Percentiles rank a stretch among this genome's conserved stretches.
These are phyloP conservation scores for Tuber indicum DNA, from an alignment of 495 filamentous ascomycete genomes.

Conservation along the genomic window DNA sequence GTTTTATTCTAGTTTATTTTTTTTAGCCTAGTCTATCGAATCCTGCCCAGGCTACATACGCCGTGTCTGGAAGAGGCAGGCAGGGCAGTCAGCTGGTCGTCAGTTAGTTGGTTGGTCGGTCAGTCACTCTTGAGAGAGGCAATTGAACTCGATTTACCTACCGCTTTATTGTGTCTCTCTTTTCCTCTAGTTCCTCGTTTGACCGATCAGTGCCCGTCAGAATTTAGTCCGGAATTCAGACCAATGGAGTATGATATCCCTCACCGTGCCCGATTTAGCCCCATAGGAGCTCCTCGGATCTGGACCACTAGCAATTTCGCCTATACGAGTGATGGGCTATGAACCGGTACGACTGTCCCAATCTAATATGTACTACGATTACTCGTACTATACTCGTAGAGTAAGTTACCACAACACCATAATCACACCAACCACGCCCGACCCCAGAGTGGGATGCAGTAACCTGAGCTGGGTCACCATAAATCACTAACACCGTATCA, in stretches of 20 bases:
- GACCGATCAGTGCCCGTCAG: background rate
- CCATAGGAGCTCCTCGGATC: background rate
- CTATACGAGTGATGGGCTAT: background rate
- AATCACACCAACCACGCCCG: too few species aligned
- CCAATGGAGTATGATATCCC: background rate
- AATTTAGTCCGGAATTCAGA: background rate
- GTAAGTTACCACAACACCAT: too few species aligned
- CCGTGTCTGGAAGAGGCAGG: background rate
- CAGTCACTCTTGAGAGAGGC: background rate
- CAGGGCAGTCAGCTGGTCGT: background rate
- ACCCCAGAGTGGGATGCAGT: too few species aligned
- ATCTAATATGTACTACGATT: too few species aligned
- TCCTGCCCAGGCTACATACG: background rate
- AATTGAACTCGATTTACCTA: background rate
- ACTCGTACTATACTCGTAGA: background rate
- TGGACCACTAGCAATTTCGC: background rate
- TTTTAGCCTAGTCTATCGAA: background rate
- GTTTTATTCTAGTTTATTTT: background rate
- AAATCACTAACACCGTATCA: too few species aligned
- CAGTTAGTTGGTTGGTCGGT: background rate
- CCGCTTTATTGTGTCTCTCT: background rate
- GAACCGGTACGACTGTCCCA: background rate
- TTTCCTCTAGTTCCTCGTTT: background rate
- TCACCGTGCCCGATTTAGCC: background rate
- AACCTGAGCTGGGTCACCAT: too few species aligned